phyloP scores from a whole-genome alignment of 768 basidiomycete species.

The Mycena venus region DNA sequence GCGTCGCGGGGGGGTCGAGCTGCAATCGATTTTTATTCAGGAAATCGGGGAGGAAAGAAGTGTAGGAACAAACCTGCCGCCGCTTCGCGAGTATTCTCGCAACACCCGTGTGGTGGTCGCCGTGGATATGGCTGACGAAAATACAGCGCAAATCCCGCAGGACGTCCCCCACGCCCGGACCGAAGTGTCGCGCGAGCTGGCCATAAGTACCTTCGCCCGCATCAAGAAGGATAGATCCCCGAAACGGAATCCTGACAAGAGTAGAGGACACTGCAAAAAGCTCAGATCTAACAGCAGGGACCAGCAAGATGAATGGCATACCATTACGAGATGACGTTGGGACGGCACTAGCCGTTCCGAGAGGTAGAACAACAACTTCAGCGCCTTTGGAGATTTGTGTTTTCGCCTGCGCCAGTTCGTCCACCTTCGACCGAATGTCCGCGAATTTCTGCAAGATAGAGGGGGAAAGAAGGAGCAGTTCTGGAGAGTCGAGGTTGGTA shows the following conservation, averaged over 20 bases:
- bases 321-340: slow-evolving; percentile 92
- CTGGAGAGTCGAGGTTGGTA: slow-evolving; percentile 28
- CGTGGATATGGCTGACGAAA: slow-evolving; percentile 92
- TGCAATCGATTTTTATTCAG: slow-evolving; percentile 47
- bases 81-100: slow-evolving; percentile 81
- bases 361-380: slow-evolving; percentile 77
- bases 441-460: slow-evolving; percentile 54
- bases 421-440: slow-evolving; percentile 51
- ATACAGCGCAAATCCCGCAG: slow-evolving; percentile 83
- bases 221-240: slow-evolving; percentile 87
- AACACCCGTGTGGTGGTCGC: slow-evolving; percentile 92
- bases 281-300: neutral
- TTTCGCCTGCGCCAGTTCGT: slow-evolving; percentile 31
- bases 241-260: slow-evolving; percentile 78
- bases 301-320: slow-evolving; percentile 45
- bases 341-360: slow-evolving; percentile 92
- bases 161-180: slow-evolving; percentile 70
- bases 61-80: slow-evolving; percentile 59
- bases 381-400: slow-evolving; percentile 57
- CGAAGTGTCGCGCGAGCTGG: slow-evolving; percentile 85
- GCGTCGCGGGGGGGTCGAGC: slow-evolving; percentile 72
- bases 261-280: slow-evolving; percentile 76
- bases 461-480: slow-evolving; percentile 47
- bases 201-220: slow-evolving; percentile 95
- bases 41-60: neutral